Percentiles rank a stretch among this genome's conserved stretches.
phyloP scores from a whole-genome alignment of 768 basidiomycete genomes.

The Trametes sanguinea region DNA sequence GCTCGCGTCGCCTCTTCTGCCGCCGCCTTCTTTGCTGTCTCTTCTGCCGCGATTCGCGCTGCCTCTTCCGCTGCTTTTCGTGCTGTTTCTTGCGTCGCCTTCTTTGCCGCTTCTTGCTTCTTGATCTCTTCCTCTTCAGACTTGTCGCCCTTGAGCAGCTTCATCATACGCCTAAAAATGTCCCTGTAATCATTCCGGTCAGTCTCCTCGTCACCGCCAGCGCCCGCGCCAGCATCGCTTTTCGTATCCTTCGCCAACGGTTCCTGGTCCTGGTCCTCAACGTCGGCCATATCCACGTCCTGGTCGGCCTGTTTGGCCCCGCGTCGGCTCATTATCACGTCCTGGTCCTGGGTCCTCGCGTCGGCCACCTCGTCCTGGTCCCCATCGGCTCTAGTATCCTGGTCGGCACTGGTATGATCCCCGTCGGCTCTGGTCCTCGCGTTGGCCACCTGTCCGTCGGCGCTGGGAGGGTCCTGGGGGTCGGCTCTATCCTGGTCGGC shows the following conservation, averaged over 20 bases:
- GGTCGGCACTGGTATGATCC: neutral
- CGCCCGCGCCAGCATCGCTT: neutral
- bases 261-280: neutral
- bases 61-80: neutral
- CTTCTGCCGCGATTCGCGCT: too few species aligned
- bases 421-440: neutral
- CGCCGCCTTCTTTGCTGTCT: too few species aligned
- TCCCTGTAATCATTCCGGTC: slow-evolving; percentile 1
- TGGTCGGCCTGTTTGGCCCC: neutral
- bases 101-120: neutral
- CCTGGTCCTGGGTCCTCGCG: neutral
- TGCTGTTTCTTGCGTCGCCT: neutral
- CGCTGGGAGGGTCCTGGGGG: too few species aligned
- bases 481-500: too few species aligned
- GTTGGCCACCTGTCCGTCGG: too few species aligned
- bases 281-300: neutral
- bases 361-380: neutral
- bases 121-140: neutral
- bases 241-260: neutral
- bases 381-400: neutral
- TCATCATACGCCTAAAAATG: slow-evolving; percentile 1
- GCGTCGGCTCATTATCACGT: neutral
- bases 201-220: neutral
- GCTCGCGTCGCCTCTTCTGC: too few species aligned
- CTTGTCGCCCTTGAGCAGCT: slow-evolving; percentile 2